Percentiles rank a stretch among this genome's conserved stretches.
phyloP scores from a whole-genome alignment of 2,329 filamentous ascomycete species.

The Neofusicoccum cordaticola region DNA sequence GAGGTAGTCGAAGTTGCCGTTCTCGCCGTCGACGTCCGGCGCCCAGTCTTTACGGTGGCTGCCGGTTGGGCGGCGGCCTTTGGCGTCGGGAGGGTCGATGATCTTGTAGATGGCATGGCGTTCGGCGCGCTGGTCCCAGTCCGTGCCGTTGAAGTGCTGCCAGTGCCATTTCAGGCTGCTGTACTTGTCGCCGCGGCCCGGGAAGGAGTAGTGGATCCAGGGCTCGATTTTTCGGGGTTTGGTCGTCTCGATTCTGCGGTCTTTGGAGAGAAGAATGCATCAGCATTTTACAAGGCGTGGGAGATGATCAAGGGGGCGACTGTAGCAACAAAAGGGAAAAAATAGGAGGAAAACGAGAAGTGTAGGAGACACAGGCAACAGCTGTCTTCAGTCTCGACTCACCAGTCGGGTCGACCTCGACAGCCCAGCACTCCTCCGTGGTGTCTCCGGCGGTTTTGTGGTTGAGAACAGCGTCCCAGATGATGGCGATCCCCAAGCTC shows the following conservation, averaged over 20 bases:
- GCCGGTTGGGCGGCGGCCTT: not conserved
- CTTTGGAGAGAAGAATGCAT: slow-evolving; percentile 23
- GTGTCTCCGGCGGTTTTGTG: slow-evolving; percentile 68
- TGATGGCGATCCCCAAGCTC: slow-evolving; percentile 54
- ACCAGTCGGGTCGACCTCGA: slow-evolving; percentile 57
- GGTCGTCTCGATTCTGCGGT: slow-evolving; percentile 55
- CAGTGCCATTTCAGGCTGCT: slow-evolving; percentile 63
- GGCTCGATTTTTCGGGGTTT: slow-evolving; percentile 62
- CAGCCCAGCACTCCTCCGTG: slow-evolving; percentile 60
- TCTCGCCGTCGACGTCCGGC: slow-evolving; percentile 60
- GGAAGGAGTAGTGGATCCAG: slow-evolving; percentile 67
- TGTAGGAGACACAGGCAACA: not conserved
- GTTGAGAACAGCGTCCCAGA: slow-evolving; percentile 71
- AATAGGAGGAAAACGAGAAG: not conserved
- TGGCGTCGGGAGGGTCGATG: slow-evolving; percentile 34
- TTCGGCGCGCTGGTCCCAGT: slow-evolving; percentile 59
- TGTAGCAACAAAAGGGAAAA: no score
- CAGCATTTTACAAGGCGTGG: no score
- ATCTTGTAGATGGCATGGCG: slow-evolving; percentile 65
- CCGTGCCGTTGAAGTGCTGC: slow-evolving; percentile 66
- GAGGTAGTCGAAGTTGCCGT: slow-evolving; percentile 66
- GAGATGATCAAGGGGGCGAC: no score
- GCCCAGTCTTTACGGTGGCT: slow-evolving; percentile 64
- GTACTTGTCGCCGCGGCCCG: slow-evolving; percentile 59
- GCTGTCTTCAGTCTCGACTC: not conserved